These are phyloP conservation scores for Cyphellophora attinorum DNA, from an alignment of 2,329 filamentous ascomycete genomes.

Conservation along the genomic window DNA sequence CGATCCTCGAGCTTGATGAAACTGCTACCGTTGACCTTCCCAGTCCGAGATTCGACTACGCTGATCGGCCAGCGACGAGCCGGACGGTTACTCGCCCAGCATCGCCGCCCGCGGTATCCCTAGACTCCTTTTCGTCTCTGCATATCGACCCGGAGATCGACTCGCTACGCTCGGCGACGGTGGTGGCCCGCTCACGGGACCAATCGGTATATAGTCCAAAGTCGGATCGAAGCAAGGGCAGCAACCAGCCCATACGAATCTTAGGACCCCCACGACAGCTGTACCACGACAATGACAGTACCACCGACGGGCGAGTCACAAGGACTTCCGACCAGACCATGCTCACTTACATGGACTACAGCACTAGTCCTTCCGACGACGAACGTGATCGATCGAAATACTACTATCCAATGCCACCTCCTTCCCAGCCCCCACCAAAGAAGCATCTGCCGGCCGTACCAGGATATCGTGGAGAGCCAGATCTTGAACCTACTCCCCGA, in stretches of 20 bases:
- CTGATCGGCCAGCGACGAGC: background rate
- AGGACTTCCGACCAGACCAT: slow-evolving; percentile 9
- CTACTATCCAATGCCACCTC: slow-evolving; percentile 9
- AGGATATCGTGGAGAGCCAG: too few species aligned
- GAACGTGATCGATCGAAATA: slow-evolving; percentile 7
- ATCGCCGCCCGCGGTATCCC: slow-evolving; percentile 8
- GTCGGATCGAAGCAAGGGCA: slow-evolving; percentile 2
- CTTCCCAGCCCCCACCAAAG: slow-evolving; percentile 7
- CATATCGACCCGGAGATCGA: slow-evolving; percentile 13
- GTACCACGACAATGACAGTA: slow-evolving; percentile 12
- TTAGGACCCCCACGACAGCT: slow-evolving; percentile 3
- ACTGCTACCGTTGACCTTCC: background rate
- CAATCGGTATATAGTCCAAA: slow-evolving; percentile 5
- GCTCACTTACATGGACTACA: slow-evolving; percentile 15
- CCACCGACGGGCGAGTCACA: slow-evolving; percentile 10
- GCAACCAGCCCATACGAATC: slow-evolving; percentile 2
- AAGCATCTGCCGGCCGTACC: background rate
- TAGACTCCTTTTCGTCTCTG: slow-evolving; percentile 10
- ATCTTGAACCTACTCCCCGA: background rate
- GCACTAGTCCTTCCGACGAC: slow-evolving; percentile 13
- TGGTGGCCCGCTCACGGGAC: slow-evolving; percentile 4
- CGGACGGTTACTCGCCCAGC: slow-evolving; percentile 2
- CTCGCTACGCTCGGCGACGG: slow-evolving; percentile 9
- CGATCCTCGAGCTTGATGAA: slow-evolving; percentile 5
- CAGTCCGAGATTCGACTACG: background rate